Evolutionary conservation across 176 grass and related monocot genomes (phyloP), one percentile per base, ranked within the genome.

Genomic region (Puya raimondii): DNA sequence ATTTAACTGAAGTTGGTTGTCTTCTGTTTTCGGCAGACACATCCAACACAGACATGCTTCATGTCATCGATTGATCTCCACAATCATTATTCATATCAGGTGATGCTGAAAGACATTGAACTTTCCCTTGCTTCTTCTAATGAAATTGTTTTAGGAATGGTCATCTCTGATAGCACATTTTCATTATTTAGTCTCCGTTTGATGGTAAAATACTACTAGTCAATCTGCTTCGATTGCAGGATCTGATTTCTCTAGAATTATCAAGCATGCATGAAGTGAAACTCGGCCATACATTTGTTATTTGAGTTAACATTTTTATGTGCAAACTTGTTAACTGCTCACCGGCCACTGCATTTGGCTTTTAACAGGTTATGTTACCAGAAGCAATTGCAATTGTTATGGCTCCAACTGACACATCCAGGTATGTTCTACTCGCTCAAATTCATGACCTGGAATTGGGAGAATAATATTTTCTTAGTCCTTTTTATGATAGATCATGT

Each of bases 331-430:
- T 72, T 53, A 42, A 61, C 68, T 78, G 10, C 61, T 80, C 56
- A 54, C 75, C 27, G 49, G 25, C 10, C 17, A 67, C 47, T 53
- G 50, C 70, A 21, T 17, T 76, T 76, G 25, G 67, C 16, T 81
- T 64, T 70, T 3, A 71, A 91, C 70, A 99, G 90, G 87, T 99
- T 74, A 99, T 99, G 95, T 79, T 99, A 77, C 95, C 95, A 64
- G 87, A 99, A 84, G 95, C 95, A 76, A 99, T 99, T 91, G 95
- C 95, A 82, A 94, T 99, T 49, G 95, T 99, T 64, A 99, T 94
- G 95, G 95, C 95, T 64, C 95, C 95, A 78, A 99, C 95, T 48
- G 95, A 99, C 80, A 72, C 89, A 85, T 78, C 75, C 73, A 99
- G 91, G 90, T 96, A 86, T 67, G 70, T 72, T 84, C 42, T 69